Percentiles rank a stretch among this genome's conserved stretches.
phyloP scores from a whole-genome alignment of 345 rosid species.

The Gossypium bickii region DNA sequence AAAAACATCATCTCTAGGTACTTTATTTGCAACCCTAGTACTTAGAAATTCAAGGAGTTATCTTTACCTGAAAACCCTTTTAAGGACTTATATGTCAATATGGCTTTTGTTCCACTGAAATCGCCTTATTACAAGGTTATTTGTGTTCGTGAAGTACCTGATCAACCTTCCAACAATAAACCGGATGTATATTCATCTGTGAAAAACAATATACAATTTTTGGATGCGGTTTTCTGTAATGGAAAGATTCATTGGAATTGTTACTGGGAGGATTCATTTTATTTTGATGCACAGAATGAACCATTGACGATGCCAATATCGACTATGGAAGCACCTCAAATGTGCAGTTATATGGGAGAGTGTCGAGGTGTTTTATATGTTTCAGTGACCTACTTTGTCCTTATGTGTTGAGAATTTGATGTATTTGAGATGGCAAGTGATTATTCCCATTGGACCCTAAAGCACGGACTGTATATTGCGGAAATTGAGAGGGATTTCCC shows the following conservation, averaged over 20 bases:
- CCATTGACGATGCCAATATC: not conserved
- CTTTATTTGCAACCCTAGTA: not conserved
- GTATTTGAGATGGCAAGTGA: not conserved
- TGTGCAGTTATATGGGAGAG: not conserved
- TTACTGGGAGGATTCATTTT: not conserved
- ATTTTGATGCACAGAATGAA: not conserved
- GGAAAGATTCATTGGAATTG: constrained; percentile 4
- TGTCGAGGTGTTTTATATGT: not conserved
- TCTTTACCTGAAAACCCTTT: not conserved
- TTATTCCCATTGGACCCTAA: not conserved
- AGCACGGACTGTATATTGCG: not conserved
- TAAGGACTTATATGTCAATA: not conserved
- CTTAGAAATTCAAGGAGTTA: not conserved
- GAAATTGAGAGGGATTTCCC: not conserved
- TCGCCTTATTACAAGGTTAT: constrained; percentile 8
- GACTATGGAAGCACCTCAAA: no score
- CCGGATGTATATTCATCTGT: not conserved
- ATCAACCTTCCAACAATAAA: not conserved
- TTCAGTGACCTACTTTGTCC: not conserved
- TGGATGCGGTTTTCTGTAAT: not conserved
- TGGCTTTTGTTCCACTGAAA: constrained; percentile 6
- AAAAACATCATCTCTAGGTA: not conserved
- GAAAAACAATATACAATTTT: not conserved
- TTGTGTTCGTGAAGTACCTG: not conserved
- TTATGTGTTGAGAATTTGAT: not conserved